Evolutionary conservation across 2,329 filamentous ascomycete genomes (phyloP).

Genomic region (Sporothrix phasma): DNA sequence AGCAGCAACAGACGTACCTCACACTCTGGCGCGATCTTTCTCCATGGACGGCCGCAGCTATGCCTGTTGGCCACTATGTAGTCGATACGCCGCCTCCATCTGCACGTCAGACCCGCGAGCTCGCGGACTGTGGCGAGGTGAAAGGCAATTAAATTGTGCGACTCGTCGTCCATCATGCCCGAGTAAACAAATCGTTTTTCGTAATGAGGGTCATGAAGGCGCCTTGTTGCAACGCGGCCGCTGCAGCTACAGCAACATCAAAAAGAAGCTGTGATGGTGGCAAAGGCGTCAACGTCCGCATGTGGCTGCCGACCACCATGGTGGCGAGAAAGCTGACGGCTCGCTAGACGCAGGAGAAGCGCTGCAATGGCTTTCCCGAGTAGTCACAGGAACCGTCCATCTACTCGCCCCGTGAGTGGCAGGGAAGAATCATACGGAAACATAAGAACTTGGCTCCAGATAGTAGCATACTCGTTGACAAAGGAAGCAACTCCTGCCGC

Average conservation of each 20-base stretch:
- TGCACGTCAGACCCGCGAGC: background rate
- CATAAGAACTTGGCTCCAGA: too few relatives aligned
- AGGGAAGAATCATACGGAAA: too few relatives aligned
- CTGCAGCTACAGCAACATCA: background rate
- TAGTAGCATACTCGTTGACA: background rate
- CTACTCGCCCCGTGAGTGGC: too few relatives aligned
- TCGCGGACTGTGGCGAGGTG: background rate
- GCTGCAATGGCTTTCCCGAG: too few relatives aligned
- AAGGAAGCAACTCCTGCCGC: background rate
- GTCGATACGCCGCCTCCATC: background rate
- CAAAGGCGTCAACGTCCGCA: background rate
- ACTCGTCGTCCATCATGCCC: background rate
- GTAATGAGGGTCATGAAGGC: background rate
- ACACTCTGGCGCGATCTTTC: background rate
- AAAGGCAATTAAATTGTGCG: background rate
- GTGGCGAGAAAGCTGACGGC: background rate
- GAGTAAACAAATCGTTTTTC: conserved; percentile 3
- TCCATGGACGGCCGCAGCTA: background rate
- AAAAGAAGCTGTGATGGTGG: background rate
- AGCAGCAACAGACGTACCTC: too few relatives aligned
- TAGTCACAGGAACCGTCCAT: too few relatives aligned
- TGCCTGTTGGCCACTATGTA: background rate
- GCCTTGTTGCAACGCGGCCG: background rate
- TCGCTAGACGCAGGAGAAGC: too few relatives aligned
- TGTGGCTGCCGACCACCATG: background rate